Evolutionary conservation across 257 asterid species (phyloP).

Genomic region (Salvia rosmarinus): DNA sequence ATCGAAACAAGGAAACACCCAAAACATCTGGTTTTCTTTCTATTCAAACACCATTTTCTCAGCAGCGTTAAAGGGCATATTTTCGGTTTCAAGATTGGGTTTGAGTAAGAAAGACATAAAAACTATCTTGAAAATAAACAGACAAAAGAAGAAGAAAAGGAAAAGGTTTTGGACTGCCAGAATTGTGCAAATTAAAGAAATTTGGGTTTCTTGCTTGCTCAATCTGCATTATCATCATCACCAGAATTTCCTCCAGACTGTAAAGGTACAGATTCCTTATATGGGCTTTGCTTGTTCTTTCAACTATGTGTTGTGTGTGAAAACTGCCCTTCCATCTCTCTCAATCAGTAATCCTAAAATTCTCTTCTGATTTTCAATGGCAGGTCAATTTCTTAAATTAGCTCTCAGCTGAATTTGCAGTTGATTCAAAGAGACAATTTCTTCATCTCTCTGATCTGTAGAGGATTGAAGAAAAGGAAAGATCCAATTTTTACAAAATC

Average conservation of each 20-base stretch:
- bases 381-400: neutral
- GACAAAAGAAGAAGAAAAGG: too few relatives aligned
- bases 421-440: neutral
- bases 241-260: neutral
- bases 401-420: neutral
- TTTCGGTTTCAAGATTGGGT: conserved; percentile 1
- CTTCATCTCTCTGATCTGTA: neutral
- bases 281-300: neutral
- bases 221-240: conserved; percentile 13
- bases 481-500: neutral
- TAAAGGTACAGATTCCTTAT: conserved; percentile 16
- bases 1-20: conserved; percentile 17
- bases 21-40: conserved; percentile 6
- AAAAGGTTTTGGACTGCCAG: neutral
- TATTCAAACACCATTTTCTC: neutral
- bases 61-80: neutral
- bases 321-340: neutral
- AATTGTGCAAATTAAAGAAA: neutral
- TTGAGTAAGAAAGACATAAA: neutral
- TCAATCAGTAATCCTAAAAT: neutral
- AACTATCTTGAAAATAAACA: conserved; percentile 4
- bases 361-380: conserved; percentile 23
- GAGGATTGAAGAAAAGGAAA: neutral
- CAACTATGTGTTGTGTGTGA: conserved; percentile 3
- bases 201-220: conserved; percentile 7